phyloP scores from a whole-genome alignment of 148 eudicot genomes.

The Camellia granthamiana region DNA sequence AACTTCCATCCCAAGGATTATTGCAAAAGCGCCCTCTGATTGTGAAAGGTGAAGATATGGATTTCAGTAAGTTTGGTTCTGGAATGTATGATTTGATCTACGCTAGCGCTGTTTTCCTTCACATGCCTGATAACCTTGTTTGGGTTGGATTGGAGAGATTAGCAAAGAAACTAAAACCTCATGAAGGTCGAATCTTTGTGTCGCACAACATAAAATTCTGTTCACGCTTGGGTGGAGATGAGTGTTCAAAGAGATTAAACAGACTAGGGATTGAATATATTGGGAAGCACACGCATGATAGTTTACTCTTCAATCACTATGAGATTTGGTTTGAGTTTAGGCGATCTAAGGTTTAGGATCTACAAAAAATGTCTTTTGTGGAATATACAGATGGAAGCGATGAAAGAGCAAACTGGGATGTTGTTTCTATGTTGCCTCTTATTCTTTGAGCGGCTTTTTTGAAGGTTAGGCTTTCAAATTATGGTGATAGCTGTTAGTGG shows the following conservation, averaged over 20 bases:
- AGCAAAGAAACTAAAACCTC: conserved; percentile 58
- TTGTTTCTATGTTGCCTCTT: background rate
- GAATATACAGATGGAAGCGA: background rate
- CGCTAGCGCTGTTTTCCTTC: conserved; percentile 96
- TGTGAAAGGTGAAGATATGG: conserved; percentile 89
- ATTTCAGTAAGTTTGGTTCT: conserved; percentile 68
- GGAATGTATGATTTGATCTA: conserved; percentile 75
- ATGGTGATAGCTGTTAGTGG: background rate
- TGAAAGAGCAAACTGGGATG: conserved; percentile 1
- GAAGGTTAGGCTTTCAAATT: background rate
- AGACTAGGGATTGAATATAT: conserved; percentile 72
- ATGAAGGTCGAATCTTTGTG: conserved; percentile 79
- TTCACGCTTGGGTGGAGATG: conserved; percentile 91
- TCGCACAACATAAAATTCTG: conserved; percentile 94
- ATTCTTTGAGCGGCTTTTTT: background rate
- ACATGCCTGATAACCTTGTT: conserved; percentile 94
- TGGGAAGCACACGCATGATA: conserved; percentile 84
- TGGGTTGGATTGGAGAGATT: conserved; percentile 89
- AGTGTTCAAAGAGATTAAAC: conserved; percentile 65
- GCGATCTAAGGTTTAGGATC: conserved; percentile 41
- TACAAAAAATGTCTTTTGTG: background rate
- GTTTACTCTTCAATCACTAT: conserved; percentile 90
- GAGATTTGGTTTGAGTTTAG: conserved; percentile 96
- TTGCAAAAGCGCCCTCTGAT: conserved; percentile 78
- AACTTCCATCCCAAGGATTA: conserved; percentile 93